Evolutionary conservation across 2,329 filamentous ascomycete genomes (phyloP).

Genomic region (Fusarium multiceps): DNA sequence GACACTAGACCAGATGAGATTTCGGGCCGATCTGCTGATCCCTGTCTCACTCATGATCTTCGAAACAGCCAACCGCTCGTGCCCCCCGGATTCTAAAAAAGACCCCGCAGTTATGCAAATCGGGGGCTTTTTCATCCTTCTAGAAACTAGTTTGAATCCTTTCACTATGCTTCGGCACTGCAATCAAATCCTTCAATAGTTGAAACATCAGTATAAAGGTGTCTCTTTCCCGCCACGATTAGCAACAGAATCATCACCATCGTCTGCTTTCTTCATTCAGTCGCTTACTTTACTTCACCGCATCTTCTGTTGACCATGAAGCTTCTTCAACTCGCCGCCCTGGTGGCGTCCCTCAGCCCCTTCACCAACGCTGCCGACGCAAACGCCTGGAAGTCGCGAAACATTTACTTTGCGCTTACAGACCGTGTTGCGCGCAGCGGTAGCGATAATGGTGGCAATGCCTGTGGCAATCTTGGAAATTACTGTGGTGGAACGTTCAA

Average conservation of each 20-base stretch:
- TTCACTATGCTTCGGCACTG: conserved; percentile 5
- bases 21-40: conserved; percentile 29
- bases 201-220: conserved; percentile 12
- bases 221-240: not conserved
- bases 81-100: conserved; percentile 9
- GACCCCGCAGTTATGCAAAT: conserved; percentile 25
- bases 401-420: conserved; percentile 69
- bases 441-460: conserved; percentile 57
- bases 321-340: conserved; percentile 9
- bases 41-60: conserved; percentile 10
- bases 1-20: conserved; percentile 4
- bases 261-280: not conserved
- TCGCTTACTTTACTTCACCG: not conserved
- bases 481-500: conserved; percentile 72
- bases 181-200: conserved; percentile 19
- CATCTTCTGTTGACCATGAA: conserved; percentile 13
- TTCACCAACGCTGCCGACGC: conserved; percentile 47
- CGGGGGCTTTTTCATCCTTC: not conserved
- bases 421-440: conserved; percentile 63
- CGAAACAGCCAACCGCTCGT: conserved; percentile 25
- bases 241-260: not conserved
- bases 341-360: conserved; percentile 18
- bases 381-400: conserved; percentile 63
- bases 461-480: conserved; percentile 54
- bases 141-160: conserved; percentile 12